Evolutionary conservation across 345 rosid genomes (phyloP), one percentile per base, ranked within the genome.

Genomic region (Pelargonium nanum): DNA sequence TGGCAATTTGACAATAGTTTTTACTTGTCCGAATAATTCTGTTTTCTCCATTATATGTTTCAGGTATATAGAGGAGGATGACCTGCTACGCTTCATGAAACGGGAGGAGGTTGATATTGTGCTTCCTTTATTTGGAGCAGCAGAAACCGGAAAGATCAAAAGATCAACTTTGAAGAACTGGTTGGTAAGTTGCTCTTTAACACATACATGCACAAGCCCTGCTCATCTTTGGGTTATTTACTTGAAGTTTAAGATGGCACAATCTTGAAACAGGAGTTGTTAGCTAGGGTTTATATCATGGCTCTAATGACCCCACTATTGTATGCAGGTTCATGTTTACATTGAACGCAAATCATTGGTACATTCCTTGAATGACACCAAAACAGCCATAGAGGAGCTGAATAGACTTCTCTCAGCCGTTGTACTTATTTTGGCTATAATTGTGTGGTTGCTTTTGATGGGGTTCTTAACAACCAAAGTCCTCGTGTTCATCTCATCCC

Each of bases 31-130:
- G 30, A 19, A 22, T 8, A 1, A 44, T 12, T 53, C 16, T 67
- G 50, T 48, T 25, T 26, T 64, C 55, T 34, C 45, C 6, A 10
- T 55, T 26, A 19, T 64, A 1, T 64, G 20, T 65, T 26, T 58
- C 50, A 86, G 89, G 79, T 73, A 70, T 72, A 76, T 86, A 19
- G 85, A 86, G 19, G 92, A 86, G 68, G 88, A 81, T 17, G 87
- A 86, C 57, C 83, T 86, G 20, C 63, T 83, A 63, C 79, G 83
- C 6, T 86, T 81, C 78, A 71, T 86, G 85, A 80, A 76, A 53
- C 73, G 59, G 70, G 85, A 79, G 63, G 87, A 83, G 25, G 81
- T 81, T 30, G 78, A 79, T 21, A 68, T 56, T 60, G 67, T 86
- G 67, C 65, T 86, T 58, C 83, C 71, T 0, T 28, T 83, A 57